A percentile compares a stretch with the other conserved stretches of the same genome.
Evolutionary conservation across 331 rosid genomes (phyloP).

Genomic region (Quercus phellos): DNA sequence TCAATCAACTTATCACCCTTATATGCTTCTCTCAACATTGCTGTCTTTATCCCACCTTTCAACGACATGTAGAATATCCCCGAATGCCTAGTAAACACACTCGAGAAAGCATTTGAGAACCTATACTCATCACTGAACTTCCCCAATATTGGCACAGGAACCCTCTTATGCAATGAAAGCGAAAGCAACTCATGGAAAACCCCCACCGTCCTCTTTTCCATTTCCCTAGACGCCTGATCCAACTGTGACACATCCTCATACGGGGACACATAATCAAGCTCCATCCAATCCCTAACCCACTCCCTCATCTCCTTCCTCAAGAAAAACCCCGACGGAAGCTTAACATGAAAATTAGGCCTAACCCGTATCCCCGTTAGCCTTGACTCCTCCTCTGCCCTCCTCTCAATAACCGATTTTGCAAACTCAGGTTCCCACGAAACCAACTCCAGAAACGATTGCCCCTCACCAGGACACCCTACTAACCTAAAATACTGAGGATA

Average conservation of each 20-base stretch:
- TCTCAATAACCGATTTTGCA: slow-evolving; percentile 66
- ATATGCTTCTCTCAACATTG: slow-evolving; percentile 74
- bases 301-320: slow-evolving; percentile 83
- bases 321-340: slow-evolving; percentile 59
- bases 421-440: slow-evolving; percentile 61
- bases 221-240: slow-evolving; percentile 59
- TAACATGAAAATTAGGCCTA: slow-evolving; percentile 58
- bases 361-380: slow-evolving; percentile 45
- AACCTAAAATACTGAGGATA: slow-evolving; percentile 62
- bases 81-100: slow-evolving; percentile 59
- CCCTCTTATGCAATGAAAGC: slow-evolving; percentile 59
- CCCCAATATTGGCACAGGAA: slow-evolving; percentile 66
- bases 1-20: slow-evolving; percentile 46
- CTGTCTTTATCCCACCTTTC: slow-evolving; percentile 78
- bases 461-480: slow-evolving; percentile 56
- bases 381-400: slow-evolving; percentile 64
- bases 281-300: slow-evolving; percentile 89
- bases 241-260: slow-evolving; percentile 51
- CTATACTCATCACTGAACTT: slow-evolving; percentile 65
- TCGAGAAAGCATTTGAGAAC: slow-evolving; percentile 65
- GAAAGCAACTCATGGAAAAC: slow-evolving; percentile 77
- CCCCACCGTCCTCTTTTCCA: slow-evolving; percentile 80
- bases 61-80: slow-evolving; percentile 76
- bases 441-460: slow-evolving; percentile 57
- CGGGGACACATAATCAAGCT: slow-evolving; percentile 63